Evolutionary conservation across 805 yeast species (phyloP).

Genomic region (Wickerhamomyces strasburgensis): DNA sequence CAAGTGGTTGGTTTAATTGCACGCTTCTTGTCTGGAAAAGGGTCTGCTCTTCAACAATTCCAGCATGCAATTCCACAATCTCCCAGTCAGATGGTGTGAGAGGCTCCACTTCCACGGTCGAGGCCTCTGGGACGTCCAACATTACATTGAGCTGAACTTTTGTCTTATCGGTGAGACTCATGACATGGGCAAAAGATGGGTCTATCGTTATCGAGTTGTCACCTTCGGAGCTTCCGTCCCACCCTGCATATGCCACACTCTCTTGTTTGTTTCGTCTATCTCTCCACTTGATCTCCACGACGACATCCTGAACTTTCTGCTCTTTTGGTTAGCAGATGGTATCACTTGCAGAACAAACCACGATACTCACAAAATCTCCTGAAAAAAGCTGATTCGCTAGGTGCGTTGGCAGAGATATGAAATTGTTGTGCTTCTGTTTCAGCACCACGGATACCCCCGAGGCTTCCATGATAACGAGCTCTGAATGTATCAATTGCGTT

Average conservation of each 20-base stretch:
- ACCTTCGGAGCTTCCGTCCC: slow-evolving; percentile 55
- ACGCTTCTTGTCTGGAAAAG: slow-evolving; percentile 80
- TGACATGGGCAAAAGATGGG: slow-evolving; percentile 52
- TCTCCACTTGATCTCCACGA: slow-evolving; percentile 41
- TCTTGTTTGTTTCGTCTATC: slow-evolving; percentile 20
- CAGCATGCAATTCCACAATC: slow-evolving; percentile 76
- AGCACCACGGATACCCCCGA: slow-evolving; percentile 26
- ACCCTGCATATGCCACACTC: slow-evolving; percentile 46
- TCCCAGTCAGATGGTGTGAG: slow-evolving; percentile 83
- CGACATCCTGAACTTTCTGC: slow-evolving; percentile 47
- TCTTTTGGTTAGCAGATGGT: too few species aligned
- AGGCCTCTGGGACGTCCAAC: slow-evolving; percentile 46
- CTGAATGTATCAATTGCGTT: not conserved
- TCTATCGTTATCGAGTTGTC: slow-evolving; percentile 52
- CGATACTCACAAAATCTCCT: slow-evolving; percentile 41
- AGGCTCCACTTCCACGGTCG: slow-evolving; percentile 74
- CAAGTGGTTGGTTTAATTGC: slow-evolving; percentile 48
- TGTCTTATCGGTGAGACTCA: slow-evolving; percentile 41
- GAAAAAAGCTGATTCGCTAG: slow-evolving; percentile 41
- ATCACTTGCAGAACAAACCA: not conserved
- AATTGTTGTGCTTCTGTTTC: slow-evolving; percentile 39
- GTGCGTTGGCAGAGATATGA: slow-evolving; percentile 50
- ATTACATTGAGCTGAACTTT: slow-evolving; percentile 40
- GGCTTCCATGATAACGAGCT: slow-evolving; percentile 1
- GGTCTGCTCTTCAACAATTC: slow-evolving; percentile 64